Conservation (phyloP, 352 stramenopile genomes). For the Saprolegnia diclina region DNA sequence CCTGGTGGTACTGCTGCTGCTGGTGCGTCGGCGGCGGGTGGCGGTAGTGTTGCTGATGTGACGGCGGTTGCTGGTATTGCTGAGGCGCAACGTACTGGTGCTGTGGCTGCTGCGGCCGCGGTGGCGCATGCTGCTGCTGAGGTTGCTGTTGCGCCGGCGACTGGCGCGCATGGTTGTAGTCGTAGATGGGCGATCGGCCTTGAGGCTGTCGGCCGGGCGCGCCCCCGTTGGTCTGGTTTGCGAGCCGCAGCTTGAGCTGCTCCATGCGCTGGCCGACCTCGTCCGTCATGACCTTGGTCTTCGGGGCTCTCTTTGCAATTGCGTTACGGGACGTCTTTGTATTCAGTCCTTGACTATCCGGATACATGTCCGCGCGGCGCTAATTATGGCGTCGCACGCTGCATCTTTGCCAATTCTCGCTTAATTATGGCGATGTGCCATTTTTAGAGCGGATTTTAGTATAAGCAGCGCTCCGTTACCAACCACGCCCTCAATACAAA, state of each 20-base stretch:
- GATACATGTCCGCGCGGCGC: neutral
- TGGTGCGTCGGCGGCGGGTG: neutral
- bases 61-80: neutral
- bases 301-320: neutral
- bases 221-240: conserved; percentile 3
- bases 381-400: neutral
- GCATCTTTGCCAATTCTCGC: neutral
- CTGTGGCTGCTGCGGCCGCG: neutral
- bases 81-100: conserved; percentile 2
- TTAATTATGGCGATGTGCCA: neutral
- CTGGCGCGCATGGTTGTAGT: neutral
- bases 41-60: neutral
- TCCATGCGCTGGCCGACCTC: conserved; percentile 17
- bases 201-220: neutral
- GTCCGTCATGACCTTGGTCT: conserved; percentile 1
- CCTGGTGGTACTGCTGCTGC: neutral
- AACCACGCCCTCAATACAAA: neutral
- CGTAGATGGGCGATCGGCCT: neutral
- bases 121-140: neutral
- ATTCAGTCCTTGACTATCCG: neutral
- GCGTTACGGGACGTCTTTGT: neutral
- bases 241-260: conserved; percentile 17
- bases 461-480: neutral
- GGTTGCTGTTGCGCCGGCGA: neutral
- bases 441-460: neutral